Base-by-base conservation (phyloP, 192 early-diverging fungal genomes). In the Globomyces pollinis-pini region DNA sequence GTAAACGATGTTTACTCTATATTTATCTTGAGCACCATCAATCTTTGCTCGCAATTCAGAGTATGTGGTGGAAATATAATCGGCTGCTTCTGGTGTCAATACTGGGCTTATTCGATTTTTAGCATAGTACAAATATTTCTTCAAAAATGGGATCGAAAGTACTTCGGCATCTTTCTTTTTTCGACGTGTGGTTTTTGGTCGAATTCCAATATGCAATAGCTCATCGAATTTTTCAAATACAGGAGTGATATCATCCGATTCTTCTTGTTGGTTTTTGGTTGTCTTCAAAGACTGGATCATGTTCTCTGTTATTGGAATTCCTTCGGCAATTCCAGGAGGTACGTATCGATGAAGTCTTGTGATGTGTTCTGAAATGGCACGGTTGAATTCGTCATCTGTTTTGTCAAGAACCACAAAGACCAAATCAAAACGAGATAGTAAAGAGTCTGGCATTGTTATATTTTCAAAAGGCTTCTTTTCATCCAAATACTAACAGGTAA, bases 391-490 rank as follows among this genome's bases (percentile, higher is more conserved):
- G 59, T 93, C 90, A 49, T 91, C 86, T 59, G 90, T 83, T 16
- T 91, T 84, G 69, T 99, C 96, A 20, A 91, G 84, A 15, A 99
- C 91, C 11, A 99, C 78, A 75, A 99, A 99, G 54, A 99, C 69
- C 71, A 99, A 72, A 77, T 99, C 96, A 57, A 99, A 99, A 75
- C 96, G 94, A 13, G 91, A 94, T 29, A 99, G 72, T 12, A 99
- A 76, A 35, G 96, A 95, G 64, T 94, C 94, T 0, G 96, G 94
- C 29, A 99, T 75, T 3, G 88, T 84, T 69, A 99, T 99, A 74
- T 99, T 99, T 61, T 91, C 86, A 64, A 84, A 85, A 26, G 93
- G 93, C 29, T 85, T 77, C 47, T 91, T 91, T 49, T 82, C 79
- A 44, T 88, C 76, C 64, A 95, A 84, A 69, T 98, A 98, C 69